Percentiles rank a stretch among this genome's conserved stretches.
These are phyloP conservation scores for Gentiana macrophylla DNA, from an alignment of 257 asterid genomes.

Conservation along the genomic window DNA sequence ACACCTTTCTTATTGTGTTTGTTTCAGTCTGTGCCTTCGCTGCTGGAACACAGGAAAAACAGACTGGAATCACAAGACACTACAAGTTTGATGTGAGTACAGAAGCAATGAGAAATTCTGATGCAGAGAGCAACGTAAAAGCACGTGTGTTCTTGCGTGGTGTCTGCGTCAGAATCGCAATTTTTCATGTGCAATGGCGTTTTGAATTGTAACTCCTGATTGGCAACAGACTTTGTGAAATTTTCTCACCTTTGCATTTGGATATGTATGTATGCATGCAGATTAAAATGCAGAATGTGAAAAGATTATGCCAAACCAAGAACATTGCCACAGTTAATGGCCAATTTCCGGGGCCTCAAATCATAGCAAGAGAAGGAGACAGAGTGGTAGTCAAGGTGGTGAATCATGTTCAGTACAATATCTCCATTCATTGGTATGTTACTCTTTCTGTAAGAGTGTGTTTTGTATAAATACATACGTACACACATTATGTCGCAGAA, in stretches of 20 bases:
- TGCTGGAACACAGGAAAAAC: slow-evolving; percentile 23
- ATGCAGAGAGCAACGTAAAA: too few species aligned
- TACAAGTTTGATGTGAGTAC: slow-evolving; percentile 40
- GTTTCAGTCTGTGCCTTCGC: slow-evolving; percentile 17
- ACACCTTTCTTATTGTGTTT: slow-evolving; percentile 3
- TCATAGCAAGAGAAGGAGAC: slow-evolving; percentile 63
- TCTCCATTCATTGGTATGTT: slow-evolving; percentile 47
- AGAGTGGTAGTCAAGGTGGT: slow-evolving; percentile 40
- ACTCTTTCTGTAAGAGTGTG: too few species aligned
- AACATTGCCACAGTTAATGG: slow-evolving; percentile 57
- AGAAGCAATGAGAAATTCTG: too few species aligned
- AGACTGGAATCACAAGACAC: slow-evolving; percentile 34
- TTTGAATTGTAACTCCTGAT: not conserved
- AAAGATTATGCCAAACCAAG: slow-evolving; percentile 48
- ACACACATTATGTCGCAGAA: too few species aligned
- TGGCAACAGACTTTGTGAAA: not conserved
- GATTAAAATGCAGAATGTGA: slow-evolving; percentile 45
- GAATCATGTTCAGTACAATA: slow-evolving; percentile 45
- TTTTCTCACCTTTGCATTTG: not conserved
- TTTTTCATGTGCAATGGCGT: not conserved
- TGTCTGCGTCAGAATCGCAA: too few species aligned
- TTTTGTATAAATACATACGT: too few species aligned
- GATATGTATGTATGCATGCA: slow-evolving; percentile 3
- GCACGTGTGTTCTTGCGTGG: too few species aligned
- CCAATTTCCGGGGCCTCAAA: slow-evolving; percentile 53